Base-by-base conservation (phyloP, 2,329 filamentous ascomycete species). In the Gliomastix tumulicola region DNA sequence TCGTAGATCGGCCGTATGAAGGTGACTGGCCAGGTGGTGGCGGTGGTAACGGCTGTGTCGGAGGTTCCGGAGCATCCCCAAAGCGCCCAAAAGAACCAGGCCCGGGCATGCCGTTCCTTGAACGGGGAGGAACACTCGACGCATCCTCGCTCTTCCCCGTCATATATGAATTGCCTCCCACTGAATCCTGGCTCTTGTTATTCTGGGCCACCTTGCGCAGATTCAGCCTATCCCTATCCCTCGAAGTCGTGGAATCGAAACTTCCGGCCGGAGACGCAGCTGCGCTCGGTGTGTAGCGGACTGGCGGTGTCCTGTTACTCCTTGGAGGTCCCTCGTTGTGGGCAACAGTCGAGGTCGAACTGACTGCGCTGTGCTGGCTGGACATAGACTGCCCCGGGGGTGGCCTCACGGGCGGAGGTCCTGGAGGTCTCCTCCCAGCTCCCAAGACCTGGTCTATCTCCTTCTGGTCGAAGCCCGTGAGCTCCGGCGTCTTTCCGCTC, bases 381-480 rank as follows among this genome's bases (percentile, higher is more conserved):
- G 7, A 20, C n/a, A n/a, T n/a, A 10, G 35, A 25, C 16, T 21
- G 16, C 16, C 12, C 15, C 7, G 43, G 30, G 8, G 45, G 37
- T 41, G 54, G 45, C 43, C 54, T 42, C 21, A 43, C 42, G 19
- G 59, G 49, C 11, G 55, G 50, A 15, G 53, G 44, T 39, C 45
- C 32, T 23, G 48, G 37, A 19, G 49, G 47, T 22, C 45, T 51
- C 21, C 65, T 65, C 33, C 68, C 67, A 34, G 70, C 66, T 30
- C 83, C 84, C 22, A 84, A 66, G 32, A 97, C 75, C 48, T 82
- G 73, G 35, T 90, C 86, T 41, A 83, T 68, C 62, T 96, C 88
- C 41, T 74, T 76, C 35, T 77, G 71, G 48, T 90, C 86, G 55
- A 98, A 97, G 7, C 90, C 90, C 38, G 76, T 67, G 35, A 98